Evolutionary conservation across 2,329 filamentous ascomycete genomes (phyloP), one percentile per base, ranked within the genome.

Genomic region (Fusarium redolens): DNA sequence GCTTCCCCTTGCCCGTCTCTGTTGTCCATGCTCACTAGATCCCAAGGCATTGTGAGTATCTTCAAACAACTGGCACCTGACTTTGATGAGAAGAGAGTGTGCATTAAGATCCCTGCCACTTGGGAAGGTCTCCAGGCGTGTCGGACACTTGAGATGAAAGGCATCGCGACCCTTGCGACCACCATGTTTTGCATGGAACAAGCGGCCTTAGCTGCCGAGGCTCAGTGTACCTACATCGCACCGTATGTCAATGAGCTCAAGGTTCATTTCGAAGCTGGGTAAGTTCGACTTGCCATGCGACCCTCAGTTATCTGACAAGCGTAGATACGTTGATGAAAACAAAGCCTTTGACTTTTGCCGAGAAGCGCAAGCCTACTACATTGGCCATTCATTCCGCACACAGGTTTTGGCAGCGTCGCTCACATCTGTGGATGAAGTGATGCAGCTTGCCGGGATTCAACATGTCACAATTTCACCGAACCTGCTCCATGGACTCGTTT

Each of bases 171-270:
- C 0, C 81, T 92, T 5, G 89, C 88, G 0, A 92, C 90, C 0
- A 91, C 89, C 4, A 81, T 92, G 52, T 92, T 92, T 74, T 88
- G 86, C 47, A 84, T 91, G 73, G 84, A 88, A 44, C 90, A 92
- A 76, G 90, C 89, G 0, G 83, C 84, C 3, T 81, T 91, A 3
- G 90, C 90, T 0, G 86, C 84, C 2, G 86, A 90, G 55, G 87
- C 85, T 0, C 84, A 85, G 7, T 92, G 89, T 72, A 86, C 85
- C 1, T 92, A 91, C 73, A 88, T 92, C 47, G 89, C 90, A 0
- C 90, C 91, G 0, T 92, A 91, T 69, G 88, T 92, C 35, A 91
- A 92, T 75, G 89, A 92, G 71, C 81, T 92, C 44, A 87, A 86
- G 70, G 90, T 91, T 9, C 89, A 92, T 73, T 89, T 91, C 63